These are phyloP conservation scores for Melanopsichium pennsylvanicum DNA, from an alignment of 1,284 basidiomycete genomes.

Conservation along the genomic window DNA sequence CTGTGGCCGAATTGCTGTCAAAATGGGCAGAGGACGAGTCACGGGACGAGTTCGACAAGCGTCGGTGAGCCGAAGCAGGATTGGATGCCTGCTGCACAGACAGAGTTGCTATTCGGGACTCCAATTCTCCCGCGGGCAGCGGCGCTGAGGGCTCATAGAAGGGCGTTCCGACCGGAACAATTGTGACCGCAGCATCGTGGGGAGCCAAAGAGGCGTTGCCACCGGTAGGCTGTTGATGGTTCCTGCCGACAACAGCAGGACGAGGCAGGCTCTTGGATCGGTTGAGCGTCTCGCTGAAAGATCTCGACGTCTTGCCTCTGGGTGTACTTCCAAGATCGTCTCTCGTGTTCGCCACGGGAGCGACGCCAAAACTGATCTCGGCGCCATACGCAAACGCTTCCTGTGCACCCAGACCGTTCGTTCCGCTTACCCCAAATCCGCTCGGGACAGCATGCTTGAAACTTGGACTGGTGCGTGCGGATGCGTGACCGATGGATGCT, in stretches of 20 bases:
- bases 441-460: constrained; percentile 45
- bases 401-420: constrained; percentile 22
- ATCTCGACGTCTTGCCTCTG: constrained; percentile 42
- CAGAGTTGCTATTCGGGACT: constrained; percentile 26
- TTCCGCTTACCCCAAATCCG: constrained; percentile 5
- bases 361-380: constrained; percentile 54
- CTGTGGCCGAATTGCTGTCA: constrained; percentile 41
- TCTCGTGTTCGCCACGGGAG: constrained; percentile 20
- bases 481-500: constrained; percentile 42
- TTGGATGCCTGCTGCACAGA: constrained; percentile 21
- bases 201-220: constrained; percentile 7
- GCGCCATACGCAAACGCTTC: constrained; percentile 55
- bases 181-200: no score
- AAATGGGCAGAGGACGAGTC: constrained; percentile 36
- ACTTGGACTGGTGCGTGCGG: constrained; percentile 48
- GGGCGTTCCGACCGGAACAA: no score
- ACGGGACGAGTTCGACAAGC: constrained; percentile 29
- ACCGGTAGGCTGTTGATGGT: no score
- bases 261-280: constrained; percentile 53
- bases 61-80: constrained; percentile 2
- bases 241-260: constrained; percentile 10
- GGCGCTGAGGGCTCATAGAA: constrained; percentile 22
- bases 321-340: constrained; percentile 35
- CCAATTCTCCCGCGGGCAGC: constrained; percentile 21
- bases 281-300: constrained; percentile 51